phyloP scores from a whole-genome alignment of 257 asterid genomes.

The Ilex asprella region DNA sequence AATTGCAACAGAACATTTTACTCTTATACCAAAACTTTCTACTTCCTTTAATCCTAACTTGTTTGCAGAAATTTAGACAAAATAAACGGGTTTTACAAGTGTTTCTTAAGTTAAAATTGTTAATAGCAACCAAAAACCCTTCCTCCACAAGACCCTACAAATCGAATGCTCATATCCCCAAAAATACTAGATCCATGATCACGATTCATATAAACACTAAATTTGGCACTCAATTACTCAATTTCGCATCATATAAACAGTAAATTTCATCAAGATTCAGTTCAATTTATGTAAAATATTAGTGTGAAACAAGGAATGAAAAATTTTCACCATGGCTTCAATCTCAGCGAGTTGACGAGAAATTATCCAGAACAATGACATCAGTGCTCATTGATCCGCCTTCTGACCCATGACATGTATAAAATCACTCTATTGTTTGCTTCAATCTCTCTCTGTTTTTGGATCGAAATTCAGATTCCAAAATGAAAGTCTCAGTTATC shows the following conservation, averaged over 20 bases:
- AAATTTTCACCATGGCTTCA: conserved; percentile 33
- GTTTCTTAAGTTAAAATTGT: neutral
- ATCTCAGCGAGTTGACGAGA: conserved; percentile 32
- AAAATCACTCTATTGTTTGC: too few species aligned
- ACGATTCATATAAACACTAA: neutral
- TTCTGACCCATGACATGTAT: conserved; percentile 4
- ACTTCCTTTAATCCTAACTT: neutral
- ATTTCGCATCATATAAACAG: neutral
- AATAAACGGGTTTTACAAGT: neutral
- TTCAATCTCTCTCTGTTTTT: neutral
- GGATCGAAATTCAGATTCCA: too few species aligned
- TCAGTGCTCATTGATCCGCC: conserved; percentile 6
- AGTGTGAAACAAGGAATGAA: neutral
- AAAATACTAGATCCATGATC: neutral
- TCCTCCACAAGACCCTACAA: neutral
- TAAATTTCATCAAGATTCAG: neutral
- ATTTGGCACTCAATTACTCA: neutral
- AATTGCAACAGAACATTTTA: too few species aligned
- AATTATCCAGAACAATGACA: conserved; percentile 30
- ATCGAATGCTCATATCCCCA: too few species aligned
- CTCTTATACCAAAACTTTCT: too few species aligned
- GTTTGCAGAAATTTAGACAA: neutral
- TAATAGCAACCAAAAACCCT: neutral
- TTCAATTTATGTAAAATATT: neutral
- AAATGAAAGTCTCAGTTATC: too few species aligned